phyloP scores from a whole-genome alignment of 1,139 yeast genomes.

The Kurtzmaniella quercitrusa region DNA sequence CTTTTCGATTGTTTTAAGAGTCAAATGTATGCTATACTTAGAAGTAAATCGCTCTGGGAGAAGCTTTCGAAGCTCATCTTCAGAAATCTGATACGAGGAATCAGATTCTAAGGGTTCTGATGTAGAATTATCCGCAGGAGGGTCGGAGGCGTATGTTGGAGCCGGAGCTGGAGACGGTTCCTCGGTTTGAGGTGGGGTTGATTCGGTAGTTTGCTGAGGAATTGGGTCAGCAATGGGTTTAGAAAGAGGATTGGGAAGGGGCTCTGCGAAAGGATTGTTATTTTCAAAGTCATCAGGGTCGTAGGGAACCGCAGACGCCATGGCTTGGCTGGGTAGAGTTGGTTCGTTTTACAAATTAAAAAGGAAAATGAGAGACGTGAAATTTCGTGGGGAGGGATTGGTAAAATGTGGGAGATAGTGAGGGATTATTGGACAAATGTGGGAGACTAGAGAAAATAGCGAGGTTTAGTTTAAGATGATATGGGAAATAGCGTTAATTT shows the following conservation, averaged over 20 bases:
- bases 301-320: constrained; percentile 58
- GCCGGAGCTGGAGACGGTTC: constrained; percentile 2
- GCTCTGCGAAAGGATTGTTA: constrained; percentile 58
- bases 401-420: background rate
- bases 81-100: constrained; percentile 19
- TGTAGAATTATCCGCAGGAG: background rate
- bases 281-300: constrained; percentile 65
- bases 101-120: background rate
- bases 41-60: constrained; percentile 49
- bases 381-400: too few relatives aligned
- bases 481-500: too few relatives aligned
- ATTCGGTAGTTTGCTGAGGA: background rate
- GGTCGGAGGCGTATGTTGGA: constrained; percentile 9
- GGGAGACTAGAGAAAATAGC: too few relatives aligned
- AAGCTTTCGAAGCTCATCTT: constrained; percentile 38
- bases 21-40: constrained; percentile 28
- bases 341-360: background rate
- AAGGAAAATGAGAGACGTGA: too few relatives aligned
- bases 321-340: constrained; percentile 12
- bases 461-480: too few relatives aligned
- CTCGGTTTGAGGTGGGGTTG: constrained; percentile 1
- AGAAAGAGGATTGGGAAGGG: constrained; percentile 10
- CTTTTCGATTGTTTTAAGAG: constrained; percentile 31
- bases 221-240: background rate
- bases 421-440: too few relatives aligned